Conservation (phyloP, 495 filamentous ascomycete genomes). For the Aspergillus ellipticus region DNA sequence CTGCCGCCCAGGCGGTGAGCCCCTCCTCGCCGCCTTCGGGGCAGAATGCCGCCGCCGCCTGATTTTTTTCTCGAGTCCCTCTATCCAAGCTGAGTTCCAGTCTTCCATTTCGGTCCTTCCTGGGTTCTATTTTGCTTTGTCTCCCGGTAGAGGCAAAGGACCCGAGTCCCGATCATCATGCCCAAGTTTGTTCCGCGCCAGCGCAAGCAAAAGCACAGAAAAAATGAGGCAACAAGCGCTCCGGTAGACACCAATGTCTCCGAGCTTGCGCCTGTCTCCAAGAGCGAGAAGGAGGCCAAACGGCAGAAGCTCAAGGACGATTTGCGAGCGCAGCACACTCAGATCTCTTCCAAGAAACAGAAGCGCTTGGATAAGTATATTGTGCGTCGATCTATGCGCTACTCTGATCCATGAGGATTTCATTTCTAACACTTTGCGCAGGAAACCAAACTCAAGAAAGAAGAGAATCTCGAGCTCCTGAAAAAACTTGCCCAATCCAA, state of each 20-base stretch:
- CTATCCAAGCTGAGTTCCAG: neutral
- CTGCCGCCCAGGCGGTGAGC: constrained; percentile 15
- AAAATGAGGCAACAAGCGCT: constrained; percentile 32
- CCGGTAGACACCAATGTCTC: constrained; percentile 63
- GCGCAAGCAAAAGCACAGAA: constrained; percentile 65
- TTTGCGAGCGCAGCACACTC: constrained; percentile 54
- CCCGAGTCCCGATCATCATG: constrained; percentile 41
- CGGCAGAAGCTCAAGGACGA: constrained; percentile 67
- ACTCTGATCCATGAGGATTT: neutral
- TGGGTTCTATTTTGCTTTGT: constrained; percentile 7
- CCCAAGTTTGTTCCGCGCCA: constrained; percentile 73
- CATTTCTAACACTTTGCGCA: constrained; percentile 28
- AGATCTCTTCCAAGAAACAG: constrained; percentile 85
- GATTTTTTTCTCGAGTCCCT: constrained; percentile 16
- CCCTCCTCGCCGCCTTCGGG: constrained; percentile 4
- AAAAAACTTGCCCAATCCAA: constrained; percentile 74
- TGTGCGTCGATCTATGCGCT: constrained; percentile 35
- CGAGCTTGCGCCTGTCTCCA: constrained; percentile 64
- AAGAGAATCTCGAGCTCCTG: constrained; percentile 82
- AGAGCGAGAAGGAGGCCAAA: constrained; percentile 64
- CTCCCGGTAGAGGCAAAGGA: constrained; percentile 8
- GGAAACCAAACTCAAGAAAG: constrained; percentile 91
- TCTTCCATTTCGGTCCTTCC: constrained; percentile 1
- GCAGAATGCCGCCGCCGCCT: constrained; percentile 20
- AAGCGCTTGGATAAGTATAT: constrained; percentile 97